These are phyloP conservation scores for Talaromyces sp. DNA, from an alignment of 2,329 filamentous ascomycete genomes.

Conservation along the genomic window DNA sequence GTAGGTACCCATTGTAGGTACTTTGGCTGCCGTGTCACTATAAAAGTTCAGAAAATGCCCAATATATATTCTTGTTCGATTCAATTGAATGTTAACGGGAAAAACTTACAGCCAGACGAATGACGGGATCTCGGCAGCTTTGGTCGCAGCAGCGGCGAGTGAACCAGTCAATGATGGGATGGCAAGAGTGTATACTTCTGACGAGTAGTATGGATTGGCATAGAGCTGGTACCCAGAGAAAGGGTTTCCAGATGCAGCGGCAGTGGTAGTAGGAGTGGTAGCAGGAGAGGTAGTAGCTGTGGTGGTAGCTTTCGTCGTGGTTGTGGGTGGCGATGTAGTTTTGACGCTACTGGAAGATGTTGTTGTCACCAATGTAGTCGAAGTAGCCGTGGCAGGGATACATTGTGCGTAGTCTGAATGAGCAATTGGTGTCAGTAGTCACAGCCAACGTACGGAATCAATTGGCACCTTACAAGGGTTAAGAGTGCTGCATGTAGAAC, in stretches of 20 bases:
- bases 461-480: slow-evolving; percentile 11
- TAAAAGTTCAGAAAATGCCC: neutral
- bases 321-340: slow-evolving; percentile 14
- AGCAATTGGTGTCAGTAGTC: neutral
- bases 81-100: neutral
- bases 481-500: slow-evolving; percentile 3
- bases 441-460: neutral
- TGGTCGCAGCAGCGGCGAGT: slow-evolving; percentile 51
- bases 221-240: slow-evolving; percentile 51
- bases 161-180: slow-evolving; percentile 58
- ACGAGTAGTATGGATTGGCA: slow-evolving; percentile 53
- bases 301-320: slow-evolving; percentile 20
- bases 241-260: slow-evolving; percentile 47
- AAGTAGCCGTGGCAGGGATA: slow-evolving; percentile 1
- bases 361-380: slow-evolving; percentile 2
- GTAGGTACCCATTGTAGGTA: slow-evolving; percentile 48
- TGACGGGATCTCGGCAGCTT: slow-evolving; percentile 50
- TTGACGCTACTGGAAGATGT: slow-evolving; percentile 1
- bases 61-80: neutral
- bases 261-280: slow-evolving; percentile 19
- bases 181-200: slow-evolving; percentile 53
- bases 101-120: slow-evolving; percentile 52
- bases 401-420: slow-evolving; percentile 14
- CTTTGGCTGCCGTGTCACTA: slow-evolving; percentile 49
- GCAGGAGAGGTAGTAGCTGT: slow-evolving; percentile 12